Evolutionary conservation across 2,329 filamentous ascomycete species (phyloP).

Genomic region (Diaporthe sp.): DNA sequence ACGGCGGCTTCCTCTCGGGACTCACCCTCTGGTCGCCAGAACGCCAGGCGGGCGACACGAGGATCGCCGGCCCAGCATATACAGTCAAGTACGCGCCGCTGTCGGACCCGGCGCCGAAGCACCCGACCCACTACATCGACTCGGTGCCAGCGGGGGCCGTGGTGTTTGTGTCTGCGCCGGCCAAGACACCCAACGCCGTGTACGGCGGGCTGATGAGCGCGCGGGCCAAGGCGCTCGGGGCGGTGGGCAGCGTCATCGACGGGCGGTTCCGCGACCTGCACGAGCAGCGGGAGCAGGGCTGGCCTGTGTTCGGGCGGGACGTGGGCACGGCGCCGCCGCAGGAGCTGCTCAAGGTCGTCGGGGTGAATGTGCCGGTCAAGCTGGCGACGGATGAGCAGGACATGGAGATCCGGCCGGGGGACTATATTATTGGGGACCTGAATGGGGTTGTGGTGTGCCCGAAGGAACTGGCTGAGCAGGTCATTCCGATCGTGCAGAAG

Average conservation of each 20-base stretch:
- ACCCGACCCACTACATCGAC: constrained; percentile 66
- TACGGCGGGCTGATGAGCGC: constrained; percentile 69
- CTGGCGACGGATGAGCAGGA: constrained; percentile 55
- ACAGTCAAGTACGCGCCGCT: constrained; percentile 66
- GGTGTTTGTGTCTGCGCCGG: constrained; percentile 65
- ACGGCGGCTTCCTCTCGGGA: constrained; percentile 68
- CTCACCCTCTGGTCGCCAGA: constrained; percentile 68
- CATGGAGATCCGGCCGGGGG: constrained; percentile 57
- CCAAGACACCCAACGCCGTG: constrained; percentile 62
- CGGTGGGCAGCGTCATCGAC: constrained; percentile 65
- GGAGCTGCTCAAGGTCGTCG: constrained; percentile 58
- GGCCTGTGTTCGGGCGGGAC: constrained; percentile 61
- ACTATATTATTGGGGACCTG: constrained; percentile 61
- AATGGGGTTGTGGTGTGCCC: constrained; percentile 62
- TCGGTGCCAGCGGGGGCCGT: constrained; percentile 61
- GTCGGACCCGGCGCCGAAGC: constrained; percentile 61
- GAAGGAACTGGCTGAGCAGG: constrained; percentile 54
- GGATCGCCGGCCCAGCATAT: constrained; percentile 68
- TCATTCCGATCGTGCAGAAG: constrained; percentile 57
- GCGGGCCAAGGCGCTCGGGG: constrained; percentile 59
- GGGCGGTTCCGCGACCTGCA: constrained; percentile 66
- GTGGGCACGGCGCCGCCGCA: constrained; percentile 60
- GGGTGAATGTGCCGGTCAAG: constrained; percentile 57
- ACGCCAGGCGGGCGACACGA: constrained; percentile 64
- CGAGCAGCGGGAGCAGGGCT: constrained; percentile 65